phyloP scores from a whole-genome alignment of 73 alveolate genomes.

The Diophrys sp. region DNA sequence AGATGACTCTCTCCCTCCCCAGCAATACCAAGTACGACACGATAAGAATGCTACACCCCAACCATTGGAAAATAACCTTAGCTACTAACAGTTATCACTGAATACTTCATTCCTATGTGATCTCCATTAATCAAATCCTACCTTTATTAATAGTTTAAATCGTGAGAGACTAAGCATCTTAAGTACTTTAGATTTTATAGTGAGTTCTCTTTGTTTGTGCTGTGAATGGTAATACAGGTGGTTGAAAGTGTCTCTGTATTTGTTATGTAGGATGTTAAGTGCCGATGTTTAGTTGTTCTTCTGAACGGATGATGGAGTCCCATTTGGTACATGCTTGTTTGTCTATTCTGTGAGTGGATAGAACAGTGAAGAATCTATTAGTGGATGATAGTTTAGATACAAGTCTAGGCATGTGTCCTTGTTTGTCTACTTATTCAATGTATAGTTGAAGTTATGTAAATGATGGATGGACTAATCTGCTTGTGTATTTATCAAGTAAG shows the following conservation, averaged over 20 bases:
- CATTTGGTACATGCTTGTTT: not conserved
- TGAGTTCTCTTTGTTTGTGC: not conserved
- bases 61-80: too few relatives aligned
- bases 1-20: too few relatives aligned
- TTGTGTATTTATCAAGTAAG: too few relatives aligned
- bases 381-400: not conserved
- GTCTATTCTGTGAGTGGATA: not conserved
- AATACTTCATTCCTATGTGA: not conserved
- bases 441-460: too few relatives aligned
- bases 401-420: not conserved
- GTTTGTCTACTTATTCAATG: not conserved
- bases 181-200: not conserved
- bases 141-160: too few relatives aligned
- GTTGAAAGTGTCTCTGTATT: not conserved
- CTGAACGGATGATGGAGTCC: not conserved
- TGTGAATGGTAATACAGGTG: not conserved
- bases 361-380: not conserved
- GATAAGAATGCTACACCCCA: too few relatives aligned
- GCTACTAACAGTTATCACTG: too few relatives aligned
- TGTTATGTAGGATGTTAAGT: too few relatives aligned
- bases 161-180: not conserved
- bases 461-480: too few relatives aligned
- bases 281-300: not conserved
- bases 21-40: too few relatives aligned
- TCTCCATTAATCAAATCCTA: too few relatives aligned